phyloP scores from a whole-genome alignment of 768 basidiomycete species.

The Kwoniella shandongensis region DNA sequence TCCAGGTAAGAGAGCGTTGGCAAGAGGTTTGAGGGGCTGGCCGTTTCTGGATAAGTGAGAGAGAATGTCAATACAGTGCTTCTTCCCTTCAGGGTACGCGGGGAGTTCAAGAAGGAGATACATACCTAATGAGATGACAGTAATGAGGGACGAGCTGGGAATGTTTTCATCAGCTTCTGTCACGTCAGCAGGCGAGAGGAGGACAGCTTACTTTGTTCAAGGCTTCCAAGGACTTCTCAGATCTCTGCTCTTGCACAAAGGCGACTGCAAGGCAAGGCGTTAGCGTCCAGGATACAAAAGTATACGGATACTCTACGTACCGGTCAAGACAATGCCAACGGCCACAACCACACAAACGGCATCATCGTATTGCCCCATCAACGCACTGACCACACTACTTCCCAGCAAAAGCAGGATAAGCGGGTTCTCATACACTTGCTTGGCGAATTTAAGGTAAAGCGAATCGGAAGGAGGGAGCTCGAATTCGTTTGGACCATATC shows the following conservation, averaged over 20 bases:
- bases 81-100: neutral
- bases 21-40: conserved; percentile 74
- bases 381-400: conserved; percentile 80
- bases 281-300: neutral
- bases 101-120: neutral
- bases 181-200: neutral
- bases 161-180: conserved; percentile 8
- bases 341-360: conserved; percentile 90
- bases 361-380: conserved; percentile 95
- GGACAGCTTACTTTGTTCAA: conserved; percentile 65
- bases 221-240: conserved; percentile 90
- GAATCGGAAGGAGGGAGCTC: conserved; percentile 79
- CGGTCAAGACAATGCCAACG: conserved; percentile 87
- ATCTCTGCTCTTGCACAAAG: conserved; percentile 91
- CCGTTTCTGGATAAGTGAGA: conserved; percentile 57
- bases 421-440: conserved; percentile 93
- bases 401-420: conserved; percentile 85
- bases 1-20: conserved; percentile 94
- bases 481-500: conserved; percentile 91
- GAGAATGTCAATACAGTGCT: neutral
- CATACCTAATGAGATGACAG: conserved; percentile 77
- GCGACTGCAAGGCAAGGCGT: conserved; percentile 62
- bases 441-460: conserved; percentile 79
- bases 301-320: conserved; percentile 57
- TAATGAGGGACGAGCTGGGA: conserved; percentile 83